phyloP scores from a whole-genome alignment of 495 filamentous ascomycete genomes.

The Cryomyces minteri region DNA sequence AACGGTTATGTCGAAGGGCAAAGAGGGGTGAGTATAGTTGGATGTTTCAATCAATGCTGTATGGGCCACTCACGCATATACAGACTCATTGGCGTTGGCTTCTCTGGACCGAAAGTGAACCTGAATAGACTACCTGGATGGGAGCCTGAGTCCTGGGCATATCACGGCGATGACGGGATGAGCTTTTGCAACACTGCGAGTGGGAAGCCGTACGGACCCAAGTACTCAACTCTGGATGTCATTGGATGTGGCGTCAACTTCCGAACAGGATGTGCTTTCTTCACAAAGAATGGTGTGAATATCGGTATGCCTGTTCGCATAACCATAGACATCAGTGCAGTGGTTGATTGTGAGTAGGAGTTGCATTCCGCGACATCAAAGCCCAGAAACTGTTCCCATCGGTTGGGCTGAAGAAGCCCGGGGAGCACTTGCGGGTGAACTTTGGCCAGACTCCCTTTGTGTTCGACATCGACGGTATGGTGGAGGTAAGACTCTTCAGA shows the following conservation, averaged over 20 bases:
- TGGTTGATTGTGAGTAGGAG: slow-evolving; percentile 29
- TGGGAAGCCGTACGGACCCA: slow-evolving; percentile 60
- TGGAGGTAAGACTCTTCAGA: slow-evolving; percentile 39
- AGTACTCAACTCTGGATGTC: slow-evolving; percentile 56
- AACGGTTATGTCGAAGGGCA: slow-evolving; percentile 62
- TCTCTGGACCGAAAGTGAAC: slow-evolving; percentile 53
- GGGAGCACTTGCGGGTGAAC: slow-evolving; percentile 71
- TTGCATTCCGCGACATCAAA: slow-evolving; percentile 64
- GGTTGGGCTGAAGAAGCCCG: slow-evolving; percentile 82
- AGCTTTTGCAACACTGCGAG: slow-evolving; percentile 57
- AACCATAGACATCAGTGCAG: neutral
- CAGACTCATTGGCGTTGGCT: slow-evolving; percentile 72
- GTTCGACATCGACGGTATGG: slow-evolving; percentile 81
- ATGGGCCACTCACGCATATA: slow-evolving; percentile 8
- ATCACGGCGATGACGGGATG: slow-evolving; percentile 91
- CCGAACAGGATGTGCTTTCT: slow-evolving; percentile 68
- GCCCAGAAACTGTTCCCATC: slow-evolving; percentile 59
- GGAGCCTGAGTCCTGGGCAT: slow-evolving; percentile 94
- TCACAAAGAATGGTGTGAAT: slow-evolving; percentile 79
- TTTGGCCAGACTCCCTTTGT: slow-evolving; percentile 83
- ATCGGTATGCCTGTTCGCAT: slow-evolving; percentile 36
- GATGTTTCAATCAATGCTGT: neutral
- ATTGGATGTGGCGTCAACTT: slow-evolving; percentile 94
- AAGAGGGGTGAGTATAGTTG: slow-evolving; percentile 49
- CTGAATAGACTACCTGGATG: slow-evolving; percentile 80